Conservation (phyloP, 176 grass and related monocot genomes). For the Stipa capillata region DNA sequence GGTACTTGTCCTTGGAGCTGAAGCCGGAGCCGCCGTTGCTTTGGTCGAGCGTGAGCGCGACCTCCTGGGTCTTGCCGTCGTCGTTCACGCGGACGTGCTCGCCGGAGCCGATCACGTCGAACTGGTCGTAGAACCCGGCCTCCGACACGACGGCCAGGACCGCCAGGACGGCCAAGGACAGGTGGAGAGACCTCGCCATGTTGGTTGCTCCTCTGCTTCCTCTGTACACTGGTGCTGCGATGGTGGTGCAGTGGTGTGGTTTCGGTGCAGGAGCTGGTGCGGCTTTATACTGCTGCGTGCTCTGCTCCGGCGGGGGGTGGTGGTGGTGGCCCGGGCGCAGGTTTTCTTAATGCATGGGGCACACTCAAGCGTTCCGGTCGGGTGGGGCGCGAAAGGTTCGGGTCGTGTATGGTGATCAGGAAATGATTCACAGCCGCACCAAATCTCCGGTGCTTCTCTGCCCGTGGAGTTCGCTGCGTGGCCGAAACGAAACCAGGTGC, state of each 20-base stretch:
- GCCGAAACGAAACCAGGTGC: neutral
- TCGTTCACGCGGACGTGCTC: neutral
- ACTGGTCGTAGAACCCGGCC: slow-evolving; percentile 6
- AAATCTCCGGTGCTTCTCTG: too few relatives aligned
- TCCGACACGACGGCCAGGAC: neutral
- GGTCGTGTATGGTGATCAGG: neutral
- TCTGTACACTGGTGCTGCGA: neutral
- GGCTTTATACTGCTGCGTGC: neutral
- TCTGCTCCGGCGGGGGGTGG: neutral
- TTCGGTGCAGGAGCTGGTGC: neutral
- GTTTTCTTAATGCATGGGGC: neutral
- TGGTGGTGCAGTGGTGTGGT: neutral
- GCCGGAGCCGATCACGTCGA: slow-evolving; percentile 10
- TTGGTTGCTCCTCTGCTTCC: neutral
- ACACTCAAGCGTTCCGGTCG: neutral
- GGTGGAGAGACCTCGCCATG: neutral
- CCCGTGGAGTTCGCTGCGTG: neutral
- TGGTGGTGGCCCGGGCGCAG: neutral
- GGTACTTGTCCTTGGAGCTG: slow-evolving; percentile 30
- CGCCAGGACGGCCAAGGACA: neutral
- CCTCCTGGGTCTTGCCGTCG: slow-evolving; percentile 13
- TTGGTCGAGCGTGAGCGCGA: neutral
- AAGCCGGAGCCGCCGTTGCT: slow-evolving; percentile 7
- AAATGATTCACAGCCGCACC: too few relatives aligned
- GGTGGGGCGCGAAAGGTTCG: neutral